These are phyloP conservation scores for Fusarium caatingaense DNA, from an alignment of 2,329 filamentous ascomycete species.

Conservation along the genomic window DNA sequence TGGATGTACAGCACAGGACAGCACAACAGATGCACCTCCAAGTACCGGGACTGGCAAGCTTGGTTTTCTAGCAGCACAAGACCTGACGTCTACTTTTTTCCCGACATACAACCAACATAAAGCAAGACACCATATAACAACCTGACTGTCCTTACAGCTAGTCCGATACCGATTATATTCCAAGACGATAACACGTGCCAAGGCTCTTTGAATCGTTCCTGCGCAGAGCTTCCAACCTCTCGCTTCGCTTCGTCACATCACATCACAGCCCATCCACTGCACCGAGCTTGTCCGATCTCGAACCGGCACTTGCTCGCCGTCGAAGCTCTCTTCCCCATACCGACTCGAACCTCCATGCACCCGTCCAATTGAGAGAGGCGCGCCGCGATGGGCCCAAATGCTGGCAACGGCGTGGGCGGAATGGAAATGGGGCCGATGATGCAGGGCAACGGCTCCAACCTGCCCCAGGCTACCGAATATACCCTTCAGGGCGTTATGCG, in stretches of 20 bases:
- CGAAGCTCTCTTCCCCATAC: conserved; percentile 32
- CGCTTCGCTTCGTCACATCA: conserved; percentile 18
- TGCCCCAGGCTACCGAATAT: conserved; percentile 71
- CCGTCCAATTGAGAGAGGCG: conserved; percentile 51
- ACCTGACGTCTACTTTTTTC: conserved; percentile 14
- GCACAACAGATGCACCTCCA: conserved; percentile 33
- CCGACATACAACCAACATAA: conserved; percentile 7
- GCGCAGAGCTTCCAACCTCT: conserved; percentile 28
- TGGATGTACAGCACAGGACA: conserved; percentile 40
- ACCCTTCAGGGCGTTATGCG: conserved; percentile 89
- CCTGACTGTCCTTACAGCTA: not conserved
- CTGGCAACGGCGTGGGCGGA: conserved; percentile 59
- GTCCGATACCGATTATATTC: not conserved
- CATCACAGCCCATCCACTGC: conserved; percentile 22
- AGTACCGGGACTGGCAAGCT: conserved; percentile 35
- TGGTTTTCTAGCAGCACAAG: conserved; percentile 30
- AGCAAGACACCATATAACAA: conserved; percentile 14
- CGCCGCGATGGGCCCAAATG: conserved; percentile 57
- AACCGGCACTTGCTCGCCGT: conserved; percentile 36
- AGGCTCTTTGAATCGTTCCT: conserved; percentile 17
- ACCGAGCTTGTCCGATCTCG: conserved; percentile 41
- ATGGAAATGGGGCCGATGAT: conserved; percentile 60
- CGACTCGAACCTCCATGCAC: conserved; percentile 52
- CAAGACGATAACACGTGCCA: conserved; percentile 30
- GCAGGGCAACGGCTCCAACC: conserved; percentile 60